Percentiles rank a stretch among this genome's conserved stretches.
Conservation (phyloP, 192 early-diverging fungal species). For the Spizellomyces sp. region DNA sequence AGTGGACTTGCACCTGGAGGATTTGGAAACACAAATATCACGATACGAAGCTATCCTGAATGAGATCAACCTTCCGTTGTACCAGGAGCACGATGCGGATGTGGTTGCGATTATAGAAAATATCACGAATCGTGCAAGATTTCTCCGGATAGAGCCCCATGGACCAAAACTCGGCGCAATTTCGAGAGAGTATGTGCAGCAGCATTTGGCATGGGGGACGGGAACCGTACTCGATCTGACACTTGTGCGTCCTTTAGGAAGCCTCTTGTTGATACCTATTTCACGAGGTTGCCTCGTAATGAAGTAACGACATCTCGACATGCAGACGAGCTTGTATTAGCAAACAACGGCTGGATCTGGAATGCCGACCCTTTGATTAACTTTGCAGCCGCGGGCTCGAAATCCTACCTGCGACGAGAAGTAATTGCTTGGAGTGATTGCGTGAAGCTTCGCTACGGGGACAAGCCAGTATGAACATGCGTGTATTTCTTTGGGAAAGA, state of each 20-base stretch:
- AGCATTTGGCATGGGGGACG: background rate
- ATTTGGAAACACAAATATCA: slow-evolving; percentile 45
- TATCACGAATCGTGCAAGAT: slow-evolving; percentile 77
- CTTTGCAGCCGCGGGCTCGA: slow-evolving; percentile 86
- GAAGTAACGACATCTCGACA: slow-evolving; percentile 54
- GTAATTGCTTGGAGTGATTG: slow-evolving; percentile 99
- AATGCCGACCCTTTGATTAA: slow-evolving; percentile 85
- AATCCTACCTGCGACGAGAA: slow-evolving; percentile 89
- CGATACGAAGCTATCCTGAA: slow-evolving; percentile 71
- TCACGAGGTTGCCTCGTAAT: slow-evolving; percentile 77
- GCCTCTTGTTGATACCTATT: slow-evolving; percentile 95
- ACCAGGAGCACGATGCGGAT: slow-evolving; percentile 85
- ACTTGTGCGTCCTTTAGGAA: slow-evolving; percentile 47
- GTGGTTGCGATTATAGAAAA: slow-evolving; percentile 69
- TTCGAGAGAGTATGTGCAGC: slow-evolving; percentile 55
- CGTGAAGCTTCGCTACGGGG: slow-evolving; percentile 96
- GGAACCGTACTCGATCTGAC: background rate
- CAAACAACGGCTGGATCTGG: slow-evolving; percentile 95
- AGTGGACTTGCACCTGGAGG: background rate
- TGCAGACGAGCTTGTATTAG: slow-evolving; percentile 73
- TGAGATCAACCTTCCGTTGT: slow-evolving; percentile 84
- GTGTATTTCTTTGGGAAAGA: too few species aligned
- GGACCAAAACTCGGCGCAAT: slow-evolving; percentile 84
- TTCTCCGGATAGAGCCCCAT: slow-evolving; percentile 80
- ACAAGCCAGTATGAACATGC: slow-evolving; percentile 43